A percentile compares a stretch with the other conserved stretches of the same genome.
These are phyloP conservation scores for Sugiyamaella marilandica DNA, from an alignment of 805 yeast species.

Conservation along the genomic window DNA sequence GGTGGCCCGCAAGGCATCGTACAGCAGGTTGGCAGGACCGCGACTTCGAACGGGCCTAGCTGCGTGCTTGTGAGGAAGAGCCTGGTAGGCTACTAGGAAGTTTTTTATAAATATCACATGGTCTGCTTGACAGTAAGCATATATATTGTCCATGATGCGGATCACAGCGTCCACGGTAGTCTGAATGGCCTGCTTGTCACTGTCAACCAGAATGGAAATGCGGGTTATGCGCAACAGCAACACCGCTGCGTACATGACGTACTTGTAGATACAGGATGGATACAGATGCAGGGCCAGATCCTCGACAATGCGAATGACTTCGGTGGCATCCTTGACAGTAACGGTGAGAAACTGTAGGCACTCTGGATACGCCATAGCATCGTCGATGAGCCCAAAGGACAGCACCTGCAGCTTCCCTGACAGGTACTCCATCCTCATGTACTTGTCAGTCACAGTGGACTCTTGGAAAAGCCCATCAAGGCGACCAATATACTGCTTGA, in stretches of 20 bases:
- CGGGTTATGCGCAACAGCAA: neutral
- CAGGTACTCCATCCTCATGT: constrained; percentile 3
- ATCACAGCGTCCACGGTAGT: neutral
- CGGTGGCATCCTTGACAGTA: neutral
- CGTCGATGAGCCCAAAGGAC: neutral
- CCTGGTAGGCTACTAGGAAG: neutral
- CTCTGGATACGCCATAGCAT: neutral
- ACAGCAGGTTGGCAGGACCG: constrained; percentile 6
- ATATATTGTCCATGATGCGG: neutral
- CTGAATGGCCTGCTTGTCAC: neutral
- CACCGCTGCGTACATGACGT: constrained; percentile 5
- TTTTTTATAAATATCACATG: constrained; percentile 1
- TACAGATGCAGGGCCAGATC: neutral
- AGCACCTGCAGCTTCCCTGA: constrained; percentile 1
- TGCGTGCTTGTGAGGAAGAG: neutral
- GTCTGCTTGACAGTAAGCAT: neutral
- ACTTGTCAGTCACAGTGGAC: neutral
- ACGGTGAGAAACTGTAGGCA: neutral
- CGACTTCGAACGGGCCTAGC: neutral
- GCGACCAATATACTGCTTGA: constrained; percentile 7
- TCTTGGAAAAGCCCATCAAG: neutral
- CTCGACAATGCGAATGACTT: neutral
- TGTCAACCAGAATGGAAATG: neutral
- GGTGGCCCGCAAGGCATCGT: constrained; percentile 4
- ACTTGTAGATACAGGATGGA: neutral